Evolutionary conservation across 345 rosid genomes (phyloP).

Genomic region (Eucalyptus lansdowneana): DNA sequence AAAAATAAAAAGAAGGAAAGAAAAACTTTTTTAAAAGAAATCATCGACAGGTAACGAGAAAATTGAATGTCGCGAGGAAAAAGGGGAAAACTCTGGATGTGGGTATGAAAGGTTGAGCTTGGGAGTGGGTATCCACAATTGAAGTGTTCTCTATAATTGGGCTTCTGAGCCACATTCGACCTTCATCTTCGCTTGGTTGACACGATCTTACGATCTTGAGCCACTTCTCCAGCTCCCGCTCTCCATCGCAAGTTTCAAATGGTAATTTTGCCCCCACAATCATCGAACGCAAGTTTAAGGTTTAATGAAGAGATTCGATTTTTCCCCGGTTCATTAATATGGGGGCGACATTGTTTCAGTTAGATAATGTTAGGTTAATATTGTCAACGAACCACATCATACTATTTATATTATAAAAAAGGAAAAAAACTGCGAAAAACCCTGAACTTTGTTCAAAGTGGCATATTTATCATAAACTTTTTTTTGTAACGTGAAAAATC

Average conservation of each 20-base stretch:
- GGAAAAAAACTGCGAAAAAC: too few species aligned
- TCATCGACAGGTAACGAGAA: background rate
- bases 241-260: background rate
- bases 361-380: background rate
- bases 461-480: too few species aligned
- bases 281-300: background rate
- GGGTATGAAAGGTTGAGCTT: background rate
- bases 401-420: background rate
- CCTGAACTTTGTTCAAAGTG: too few species aligned
- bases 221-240: background rate
- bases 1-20: too few species aligned
- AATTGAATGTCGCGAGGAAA: background rate
- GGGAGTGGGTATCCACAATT: background rate
- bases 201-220: background rate
- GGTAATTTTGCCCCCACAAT: background rate
- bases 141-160: background rate
- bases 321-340: background rate
- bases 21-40: background rate
- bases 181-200: background rate
- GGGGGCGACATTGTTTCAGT: rapidly evolving
- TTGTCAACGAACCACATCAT: rapidly evolving
- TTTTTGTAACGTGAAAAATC: too few species aligned
- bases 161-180: too few species aligned
- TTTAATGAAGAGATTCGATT: background rate
- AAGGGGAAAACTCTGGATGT: background rate